Conservation (phyloP, 306 rosid genomes). For the Rosa persica region DNA sequence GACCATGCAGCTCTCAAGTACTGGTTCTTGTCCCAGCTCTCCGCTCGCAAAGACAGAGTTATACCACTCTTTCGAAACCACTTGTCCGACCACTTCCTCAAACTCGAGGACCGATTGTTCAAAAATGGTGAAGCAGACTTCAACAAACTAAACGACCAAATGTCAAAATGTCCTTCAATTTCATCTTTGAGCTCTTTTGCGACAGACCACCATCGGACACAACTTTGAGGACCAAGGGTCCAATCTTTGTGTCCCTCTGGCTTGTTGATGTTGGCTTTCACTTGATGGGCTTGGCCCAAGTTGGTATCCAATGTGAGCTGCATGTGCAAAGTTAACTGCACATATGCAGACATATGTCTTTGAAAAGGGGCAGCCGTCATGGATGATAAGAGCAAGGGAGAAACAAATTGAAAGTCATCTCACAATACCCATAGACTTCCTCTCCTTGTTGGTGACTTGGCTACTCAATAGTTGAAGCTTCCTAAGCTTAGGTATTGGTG, state of each 20-base stretch:
- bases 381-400: too few species aligned
- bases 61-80: slow-evolving; percentile 43
- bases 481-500: too few species aligned
- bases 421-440: too few species aligned
- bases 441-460: too few species aligned
- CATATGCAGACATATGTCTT: too few species aligned
- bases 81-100: not conserved
- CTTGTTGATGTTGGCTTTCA: too few species aligned
- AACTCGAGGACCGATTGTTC: slow-evolving; percentile 27
- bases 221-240: slow-evolving; percentile 33
- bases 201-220: slow-evolving; percentile 29
- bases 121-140: slow-evolving; percentile 8
- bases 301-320: too few species aligned
- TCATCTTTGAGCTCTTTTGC: slow-evolving; percentile 44
- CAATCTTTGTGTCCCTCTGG: slow-evolving; percentile 36
- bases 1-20: slow-evolving; percentile 42
- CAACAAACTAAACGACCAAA: slow-evolving; percentile 20
- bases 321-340: too few species aligned
- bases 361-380: too few species aligned
- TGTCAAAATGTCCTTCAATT: slow-evolving; percentile 36
- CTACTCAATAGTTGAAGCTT: too few species aligned
- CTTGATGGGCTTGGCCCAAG: too few species aligned
- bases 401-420: too few species aligned
- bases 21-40: slow-evolving; percentile 36
- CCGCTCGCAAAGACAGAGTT: slow-evolving; percentile 28